Base-by-base conservation (phyloP, 2,329 filamentous ascomycete genomes). In the Phialocephala sp. region DNA sequence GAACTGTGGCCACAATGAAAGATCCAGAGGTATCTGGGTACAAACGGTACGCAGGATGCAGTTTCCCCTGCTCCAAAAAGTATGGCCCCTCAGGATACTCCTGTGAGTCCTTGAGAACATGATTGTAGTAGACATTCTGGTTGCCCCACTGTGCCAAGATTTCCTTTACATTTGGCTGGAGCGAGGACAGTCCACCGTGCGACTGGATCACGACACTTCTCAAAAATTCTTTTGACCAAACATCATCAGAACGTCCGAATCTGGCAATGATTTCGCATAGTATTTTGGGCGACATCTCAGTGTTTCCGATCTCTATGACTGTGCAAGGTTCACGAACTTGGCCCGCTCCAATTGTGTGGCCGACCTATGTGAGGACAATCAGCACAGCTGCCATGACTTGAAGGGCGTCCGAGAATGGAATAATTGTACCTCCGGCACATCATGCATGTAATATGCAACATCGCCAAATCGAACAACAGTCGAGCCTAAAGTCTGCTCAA, bases 21-120 rank as follows among this genome's bases (percentile, higher is more conserved):
- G 50, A 55, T 27, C 50, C 50, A 27, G 50, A 55, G 50, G 22
- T 24, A 55, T 55, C 50, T 55, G 50, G 50, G 50, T 55, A 45
- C 41, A 45, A 45, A 45, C 41, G 41, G 41, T 45, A 45, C 41
- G 41, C 41, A 45, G 41, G 41, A 45, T 45, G 41, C 41, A 45
- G n/a, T 45, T 45, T 20, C n/a, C 41, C 41, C 41, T 45, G 18
- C 12, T 14, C 41, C 41, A 45, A 45, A 20, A 45, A 45, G n/a
- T 45, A 45, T 45, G 41, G 41, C 41, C 41, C 41, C n/a, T 45
- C 41, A 45, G 41, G 41, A 45, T 45, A 45, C 41, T 45, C n/a
- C 41, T 11, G 12, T 18, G n/a, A 45, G n/a, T 45, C 18, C n/a
- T 45, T 45, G 41, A 45, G 41, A 20, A 45, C 41, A 45, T 45